Conservation (phyloP, 306 rosid genomes). For the Castanea mollissima region DNA sequence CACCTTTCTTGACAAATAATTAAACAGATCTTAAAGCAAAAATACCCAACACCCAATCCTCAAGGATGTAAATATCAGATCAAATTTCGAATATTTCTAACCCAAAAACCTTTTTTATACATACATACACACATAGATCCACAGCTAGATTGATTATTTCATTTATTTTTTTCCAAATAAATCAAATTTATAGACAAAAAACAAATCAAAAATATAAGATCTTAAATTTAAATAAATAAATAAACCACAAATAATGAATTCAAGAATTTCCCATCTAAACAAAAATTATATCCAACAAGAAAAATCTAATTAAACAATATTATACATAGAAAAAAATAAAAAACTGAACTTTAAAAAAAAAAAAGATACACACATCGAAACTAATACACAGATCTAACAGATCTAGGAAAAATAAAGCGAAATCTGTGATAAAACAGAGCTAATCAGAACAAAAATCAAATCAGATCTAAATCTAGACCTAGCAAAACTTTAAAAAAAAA, state of each 20-base stretch:
- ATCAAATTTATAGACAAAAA: not conserved
- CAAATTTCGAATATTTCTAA: not conserved
- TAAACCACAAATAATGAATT: too few relatives aligned
- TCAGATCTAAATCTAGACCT: constrained; percentile 35
- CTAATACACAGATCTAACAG: not conserved
- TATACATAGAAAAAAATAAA: not conserved
- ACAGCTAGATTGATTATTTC: not conserved
- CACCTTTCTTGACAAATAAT: not conserved
- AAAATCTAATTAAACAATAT: not conserved
- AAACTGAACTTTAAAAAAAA: not conserved
- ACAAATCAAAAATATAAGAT: too few relatives aligned
- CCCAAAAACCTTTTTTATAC: not conserved
- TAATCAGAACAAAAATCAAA: constrained; percentile 17
- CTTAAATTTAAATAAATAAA: too few relatives aligned
- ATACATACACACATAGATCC: not conserved
- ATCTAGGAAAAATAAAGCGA: not conserved
- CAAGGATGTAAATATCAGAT: too few relatives aligned
- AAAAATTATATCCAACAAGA: too few relatives aligned
- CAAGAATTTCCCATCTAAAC: too few relatives aligned
- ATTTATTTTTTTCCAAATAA: not conserved
- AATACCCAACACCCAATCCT: too few relatives aligned
- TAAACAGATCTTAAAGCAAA: not conserved
- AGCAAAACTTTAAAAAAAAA: not conserved
- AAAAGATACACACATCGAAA: not conserved
- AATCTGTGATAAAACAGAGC: constrained; percentile 17